These are phyloP conservation scores for Collybia nuda DNA, from an alignment of 768 basidiomycete species.

Conservation along the genomic window DNA sequence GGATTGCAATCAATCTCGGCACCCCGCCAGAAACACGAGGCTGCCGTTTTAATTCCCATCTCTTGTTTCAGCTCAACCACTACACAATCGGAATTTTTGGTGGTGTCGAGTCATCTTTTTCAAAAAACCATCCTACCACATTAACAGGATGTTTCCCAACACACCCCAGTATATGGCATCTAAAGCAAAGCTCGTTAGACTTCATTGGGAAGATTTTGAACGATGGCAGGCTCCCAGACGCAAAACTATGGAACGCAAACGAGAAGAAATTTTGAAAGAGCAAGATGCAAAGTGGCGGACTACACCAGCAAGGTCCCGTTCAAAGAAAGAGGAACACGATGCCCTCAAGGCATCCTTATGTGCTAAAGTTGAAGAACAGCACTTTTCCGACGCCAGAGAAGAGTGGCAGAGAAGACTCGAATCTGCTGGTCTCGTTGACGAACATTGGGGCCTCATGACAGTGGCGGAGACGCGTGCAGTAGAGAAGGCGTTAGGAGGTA, in stretches of 20 bases:
- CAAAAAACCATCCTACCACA: constrained; percentile 16
- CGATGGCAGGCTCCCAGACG: constrained; percentile 26
- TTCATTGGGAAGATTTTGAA: constrained; percentile 36
- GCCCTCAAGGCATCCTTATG: constrained; percentile 22
- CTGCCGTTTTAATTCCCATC: constrained; percentile 35
- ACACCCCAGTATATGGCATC: constrained; percentile 18
- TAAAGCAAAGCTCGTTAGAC: constrained; percentile 23
- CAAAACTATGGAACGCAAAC: constrained; percentile 20
- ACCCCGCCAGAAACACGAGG: constrained; percentile 39
- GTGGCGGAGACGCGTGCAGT: constrained; percentile 32
- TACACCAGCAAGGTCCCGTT: constrained; percentile 14
- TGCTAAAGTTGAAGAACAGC: constrained; percentile 27
- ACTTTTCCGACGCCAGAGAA: constrained; percentile 30
- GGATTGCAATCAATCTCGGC: constrained; percentile 32
- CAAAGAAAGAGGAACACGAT: constrained; percentile 25
- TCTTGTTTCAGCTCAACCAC: constrained; percentile 26
- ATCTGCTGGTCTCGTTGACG: constrained; percentile 31
- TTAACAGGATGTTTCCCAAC: no score
- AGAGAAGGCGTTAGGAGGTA: constrained; percentile 34
- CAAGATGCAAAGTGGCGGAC: constrained; percentile 26
- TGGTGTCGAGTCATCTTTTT: constrained; percentile 30
- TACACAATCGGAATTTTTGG: constrained; percentile 27
- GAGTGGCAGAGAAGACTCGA: constrained; percentile 41
- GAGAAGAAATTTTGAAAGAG: constrained; percentile 21
- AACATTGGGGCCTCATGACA: constrained; percentile 46